Evolutionary conservation across 2,329 filamentous ascomycete species (phyloP).

Genomic region (Tolypocladium pustulatum): DNA sequence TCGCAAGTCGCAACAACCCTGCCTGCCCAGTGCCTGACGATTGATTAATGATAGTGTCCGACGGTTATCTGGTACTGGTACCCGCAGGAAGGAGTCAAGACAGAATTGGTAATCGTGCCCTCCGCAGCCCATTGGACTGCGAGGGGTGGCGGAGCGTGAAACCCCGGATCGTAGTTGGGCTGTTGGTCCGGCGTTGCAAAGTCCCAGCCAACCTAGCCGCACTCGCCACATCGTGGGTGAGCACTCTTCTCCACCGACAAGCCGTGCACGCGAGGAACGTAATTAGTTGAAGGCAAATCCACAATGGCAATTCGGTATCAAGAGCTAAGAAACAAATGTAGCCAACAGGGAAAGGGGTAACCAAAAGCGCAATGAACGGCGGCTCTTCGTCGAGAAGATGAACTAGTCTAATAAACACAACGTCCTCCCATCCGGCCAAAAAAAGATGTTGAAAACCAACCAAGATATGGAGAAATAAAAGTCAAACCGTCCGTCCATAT

Average conservation of each 20-base stretch:
- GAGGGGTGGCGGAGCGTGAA: background rate
- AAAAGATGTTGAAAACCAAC: constrained; percentile 4
- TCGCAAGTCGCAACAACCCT: too few species aligned
- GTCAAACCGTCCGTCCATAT: background rate
- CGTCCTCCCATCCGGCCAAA: constrained; percentile 2
- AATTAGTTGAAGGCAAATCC: background rate
- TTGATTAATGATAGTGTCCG: too few species aligned
- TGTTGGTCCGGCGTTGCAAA: background rate
- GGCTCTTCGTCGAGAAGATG: constrained; percentile 23
- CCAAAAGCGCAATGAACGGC: constrained; percentile 9
- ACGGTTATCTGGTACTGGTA: too few species aligned
- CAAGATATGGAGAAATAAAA: background rate
- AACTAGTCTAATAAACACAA: constrained; percentile 16
- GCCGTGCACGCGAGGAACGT: too few species aligned
- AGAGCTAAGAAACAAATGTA: background rate
- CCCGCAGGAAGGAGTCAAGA: background rate
- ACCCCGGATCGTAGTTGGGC: background rate
- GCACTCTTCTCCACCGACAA: background rate
- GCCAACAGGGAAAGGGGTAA: constrained; percentile 1
- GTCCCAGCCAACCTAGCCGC: background rate
- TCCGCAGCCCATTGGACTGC: background rate
- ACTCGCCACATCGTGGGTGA: background rate
- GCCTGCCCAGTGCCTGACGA: background rate
- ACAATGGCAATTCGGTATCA: background rate
- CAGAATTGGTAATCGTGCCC: background rate